A percentile compares a stretch with the other conserved stretches of the same genome.
Conservation (phyloP, 257 asterid genomes). For the Plectranthus barbatus region DNA sequence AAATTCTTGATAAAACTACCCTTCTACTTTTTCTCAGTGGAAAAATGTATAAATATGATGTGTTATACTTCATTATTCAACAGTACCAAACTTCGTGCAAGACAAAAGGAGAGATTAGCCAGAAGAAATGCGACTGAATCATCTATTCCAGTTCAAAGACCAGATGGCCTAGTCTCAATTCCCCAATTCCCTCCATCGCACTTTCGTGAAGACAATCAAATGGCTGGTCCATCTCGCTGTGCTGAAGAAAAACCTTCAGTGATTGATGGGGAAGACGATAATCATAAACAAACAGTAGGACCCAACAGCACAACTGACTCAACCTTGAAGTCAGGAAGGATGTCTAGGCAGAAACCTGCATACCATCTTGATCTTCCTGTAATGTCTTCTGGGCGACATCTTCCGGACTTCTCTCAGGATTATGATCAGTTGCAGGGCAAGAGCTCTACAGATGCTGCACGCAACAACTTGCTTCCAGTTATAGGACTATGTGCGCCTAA, state of each 20-base stretch:
- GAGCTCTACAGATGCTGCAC: conserved; percentile 17
- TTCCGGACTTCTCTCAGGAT: conserved; percentile 21
- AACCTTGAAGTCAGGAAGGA: conserved; percentile 29
- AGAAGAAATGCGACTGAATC: conserved; percentile 36
- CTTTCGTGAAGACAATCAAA: conserved; percentile 34
- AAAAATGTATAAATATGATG: neutral
- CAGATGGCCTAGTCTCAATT: conserved; percentile 20
- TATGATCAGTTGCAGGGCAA: conserved; percentile 19
- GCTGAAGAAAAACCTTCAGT: conserved; percentile 37
- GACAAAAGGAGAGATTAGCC: conserved; percentile 75
- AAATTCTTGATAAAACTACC: neutral
- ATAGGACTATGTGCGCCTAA: conserved; percentile 54
- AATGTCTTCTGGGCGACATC: conserved; percentile 25
- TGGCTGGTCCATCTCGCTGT: conserved; percentile 22
- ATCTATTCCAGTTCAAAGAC: conserved; percentile 23
- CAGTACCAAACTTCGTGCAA: conserved; percentile 82
- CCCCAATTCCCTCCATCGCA: conserved; percentile 19
- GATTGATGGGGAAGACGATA: conserved; percentile 30
- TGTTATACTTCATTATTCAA: conserved; percentile 13
- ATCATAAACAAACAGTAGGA: conserved; percentile 23
- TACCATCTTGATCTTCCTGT: conserved; percentile 28
- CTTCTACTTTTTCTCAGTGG: neutral
- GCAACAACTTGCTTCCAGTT: conserved; percentile 36
- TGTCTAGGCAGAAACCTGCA: conserved; percentile 34
- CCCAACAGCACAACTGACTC: conserved; percentile 30